Conservation (phyloP, 2,329 filamentous ascomycete species). For the Pseudocercospora musae region DNA sequence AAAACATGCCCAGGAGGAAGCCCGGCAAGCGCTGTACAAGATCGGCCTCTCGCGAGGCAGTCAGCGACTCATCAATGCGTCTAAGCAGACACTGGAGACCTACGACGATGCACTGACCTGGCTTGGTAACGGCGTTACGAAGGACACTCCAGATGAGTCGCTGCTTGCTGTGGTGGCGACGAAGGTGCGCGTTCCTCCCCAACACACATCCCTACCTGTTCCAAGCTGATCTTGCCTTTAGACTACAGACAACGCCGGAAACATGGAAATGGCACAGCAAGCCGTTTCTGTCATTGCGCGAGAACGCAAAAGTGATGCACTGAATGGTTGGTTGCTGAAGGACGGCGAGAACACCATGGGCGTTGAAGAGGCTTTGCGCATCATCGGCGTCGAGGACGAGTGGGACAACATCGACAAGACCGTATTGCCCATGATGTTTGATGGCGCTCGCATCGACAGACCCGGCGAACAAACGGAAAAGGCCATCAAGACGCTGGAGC, state of each 20-base stretch:
- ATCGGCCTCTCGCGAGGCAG: slow-evolving; percentile 60
- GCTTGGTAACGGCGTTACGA: slow-evolving; percentile 50
- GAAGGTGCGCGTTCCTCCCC: slow-evolving; percentile 47
- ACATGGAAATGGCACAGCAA: slow-evolving; percentile 50
- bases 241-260: slow-evolving; percentile 51
- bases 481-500: slow-evolving; percentile 32
- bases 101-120: slow-evolving; percentile 62
- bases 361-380: slow-evolving; percentile 51
- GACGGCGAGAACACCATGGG: slow-evolving; percentile 55
- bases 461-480: slow-evolving; percentile 35
- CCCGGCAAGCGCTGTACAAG: slow-evolving; percentile 55
- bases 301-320: slow-evolving; percentile 52
- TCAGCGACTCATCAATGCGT: slow-evolving; percentile 55
- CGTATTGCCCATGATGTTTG: slow-evolving; percentile 24
- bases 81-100: slow-evolving; percentile 58
- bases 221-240: slow-evolving; percentile 26
- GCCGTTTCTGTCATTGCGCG: slow-evolving; percentile 60
- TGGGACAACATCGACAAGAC: slow-evolving; percentile 26
- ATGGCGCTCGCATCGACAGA: slow-evolving; percentile 23
- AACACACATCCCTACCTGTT: neutral
- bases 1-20: slow-evolving; percentile 52
- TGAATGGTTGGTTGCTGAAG: slow-evolving; percentile 53
- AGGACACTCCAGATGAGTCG: slow-evolving; percentile 53
- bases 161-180: slow-evolving; percentile 55
- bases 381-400: slow-evolving; percentile 37